Evolutionary conservation across 352 stramenopile species (phyloP), one percentile per base, ranked within the genome.

Genomic region (Phytophthora quininea): DNA sequence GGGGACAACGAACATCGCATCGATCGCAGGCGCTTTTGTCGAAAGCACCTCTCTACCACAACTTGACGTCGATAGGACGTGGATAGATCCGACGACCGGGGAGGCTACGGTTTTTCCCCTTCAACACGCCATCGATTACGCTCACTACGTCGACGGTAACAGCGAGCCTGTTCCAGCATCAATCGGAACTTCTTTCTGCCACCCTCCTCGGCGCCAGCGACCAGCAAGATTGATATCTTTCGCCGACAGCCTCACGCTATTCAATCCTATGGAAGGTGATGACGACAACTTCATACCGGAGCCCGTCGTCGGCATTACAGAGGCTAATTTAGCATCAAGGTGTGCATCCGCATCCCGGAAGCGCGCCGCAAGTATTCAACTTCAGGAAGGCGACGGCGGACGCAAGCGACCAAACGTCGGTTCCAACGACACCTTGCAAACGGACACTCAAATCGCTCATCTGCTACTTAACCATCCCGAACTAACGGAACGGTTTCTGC

Each of bases 371-470:
- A 24, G 19, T 24, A 24, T 24, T 24, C 19, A 24, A 24, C 19
- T 24, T 24, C 19, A 6, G 10, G 35, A 40, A 11, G 35, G 6
- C 35, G 35, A 40, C 35, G 10, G 35, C 35, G 35, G 6, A 40
- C 19, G 19, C 35, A 40, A 40, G 6, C 35, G 6, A 40, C 1
- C 35, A 40, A 40, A 11, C 35, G 35, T 11, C 35, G 19, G 19
- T 24, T 0, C 19, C 19, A 24, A 24, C 35, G 35, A 11, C 35
- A 40, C 35, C 6, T 40, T 11, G 10, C 10, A 40, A 40, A 11
- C 35, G n/a, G 51, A 57, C n/a, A 6, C 51, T 32, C 33, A 47
- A n/a, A 57, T 57, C n/a, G 51, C 32, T 47, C 51, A 57, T 2
- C 19, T 57, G n/a, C 33, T 57, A 1, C 14, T 32, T 2, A 32